A percentile compares a stretch with the other conserved stretches of the same genome.
These are phyloP conservation scores for Aspergillus amoenus DNA, from an alignment of 2,329 filamentous ascomycete genomes.

Conservation along the genomic window DNA sequence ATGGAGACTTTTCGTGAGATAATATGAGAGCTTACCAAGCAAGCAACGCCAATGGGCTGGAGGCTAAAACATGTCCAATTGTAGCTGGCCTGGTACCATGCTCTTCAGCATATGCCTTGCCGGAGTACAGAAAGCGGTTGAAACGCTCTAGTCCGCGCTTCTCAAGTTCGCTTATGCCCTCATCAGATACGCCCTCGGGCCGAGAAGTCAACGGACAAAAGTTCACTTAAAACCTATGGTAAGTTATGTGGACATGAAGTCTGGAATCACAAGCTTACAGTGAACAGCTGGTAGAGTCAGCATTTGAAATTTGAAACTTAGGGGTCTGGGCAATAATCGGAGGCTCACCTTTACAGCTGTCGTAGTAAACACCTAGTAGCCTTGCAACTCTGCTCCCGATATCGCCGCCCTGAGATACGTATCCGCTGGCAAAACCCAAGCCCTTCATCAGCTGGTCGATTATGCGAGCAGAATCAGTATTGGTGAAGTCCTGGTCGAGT, in stretches of 20 bases:
- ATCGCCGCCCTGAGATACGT: conserved; percentile 35
- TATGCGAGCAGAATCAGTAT: conserved; percentile 27
- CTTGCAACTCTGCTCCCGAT: conserved; percentile 31
- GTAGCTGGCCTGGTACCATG: conserved; percentile 35
- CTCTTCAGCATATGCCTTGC: conserved; percentile 28
- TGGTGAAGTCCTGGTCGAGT: conserved; percentile 26
- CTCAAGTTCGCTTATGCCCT: conserved; percentile 22
- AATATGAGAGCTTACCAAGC: conserved; percentile 26
- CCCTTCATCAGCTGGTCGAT: conserved; percentile 31
- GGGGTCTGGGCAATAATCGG: background rate
- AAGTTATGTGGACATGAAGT: background rate
- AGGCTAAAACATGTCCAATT: conserved; percentile 34
- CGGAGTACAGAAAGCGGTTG: conserved; percentile 19
- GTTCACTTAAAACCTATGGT: conserved; percentile 23
- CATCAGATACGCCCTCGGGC: conserved; percentile 24
- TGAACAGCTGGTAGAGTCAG: conserved; percentile 26
- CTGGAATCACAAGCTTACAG: conserved; percentile 20
- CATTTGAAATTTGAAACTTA: background rate
- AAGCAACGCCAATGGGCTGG: conserved; percentile 32
- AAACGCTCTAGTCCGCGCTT: conserved; percentile 30
- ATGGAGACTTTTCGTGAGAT: background rate
- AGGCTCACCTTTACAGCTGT: conserved; percentile 30
- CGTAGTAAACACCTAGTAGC: conserved; percentile 26
- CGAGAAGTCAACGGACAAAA: conserved; percentile 23
- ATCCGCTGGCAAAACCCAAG: conserved; percentile 30